A percentile compares a stretch with the other conserved stretches of the same genome.
Conservation (phyloP, 176 grass and related monocot genomes). For the Chloris gayana region DNA sequence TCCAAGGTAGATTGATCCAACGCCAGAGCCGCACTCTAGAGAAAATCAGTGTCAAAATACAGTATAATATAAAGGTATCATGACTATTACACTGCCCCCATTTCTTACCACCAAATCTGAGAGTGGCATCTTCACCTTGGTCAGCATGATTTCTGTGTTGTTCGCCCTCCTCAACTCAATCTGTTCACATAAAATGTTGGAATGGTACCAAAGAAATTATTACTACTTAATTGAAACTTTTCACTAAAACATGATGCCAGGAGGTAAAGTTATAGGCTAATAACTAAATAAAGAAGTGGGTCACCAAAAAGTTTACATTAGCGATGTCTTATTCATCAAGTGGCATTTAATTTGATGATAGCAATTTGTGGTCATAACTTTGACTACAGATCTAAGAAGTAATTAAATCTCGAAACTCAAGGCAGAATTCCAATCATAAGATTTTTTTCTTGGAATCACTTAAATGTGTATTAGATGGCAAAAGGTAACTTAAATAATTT, state of each 20-base stretch:
- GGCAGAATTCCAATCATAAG: background rate
- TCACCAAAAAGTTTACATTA: background rate
- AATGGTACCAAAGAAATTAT: constrained; percentile 4
- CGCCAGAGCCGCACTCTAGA: constrained; percentile 75
- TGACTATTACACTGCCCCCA: constrained; percentile 1
- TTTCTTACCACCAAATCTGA: constrained; percentile 91
- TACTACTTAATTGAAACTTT: constrained; percentile 27
- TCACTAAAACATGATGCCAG: background rate
- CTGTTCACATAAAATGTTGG: constrained; percentile 53
- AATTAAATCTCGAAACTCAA: constrained; percentile 14
- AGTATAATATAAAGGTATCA: constrained; percentile 22
- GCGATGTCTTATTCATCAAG: constrained; percentile 10
- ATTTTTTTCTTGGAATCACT: background rate
- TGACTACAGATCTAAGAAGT: background rate
- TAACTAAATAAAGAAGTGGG: background rate
- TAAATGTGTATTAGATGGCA: background rate
- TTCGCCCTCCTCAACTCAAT: constrained; percentile 96
- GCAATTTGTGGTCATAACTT: background rate
- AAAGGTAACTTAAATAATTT: constrained; percentile 8
- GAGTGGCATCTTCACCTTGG: constrained; percentile 97
- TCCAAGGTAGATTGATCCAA: constrained; percentile 93
- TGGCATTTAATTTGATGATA: constrained; percentile 2
- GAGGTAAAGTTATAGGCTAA: background rate
- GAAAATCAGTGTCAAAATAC: constrained; percentile 22
- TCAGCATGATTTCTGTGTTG: constrained; percentile 97